Base-by-base conservation (phyloP, 192 early-diverging fungal species). In the Coemansia sp. region DNA sequence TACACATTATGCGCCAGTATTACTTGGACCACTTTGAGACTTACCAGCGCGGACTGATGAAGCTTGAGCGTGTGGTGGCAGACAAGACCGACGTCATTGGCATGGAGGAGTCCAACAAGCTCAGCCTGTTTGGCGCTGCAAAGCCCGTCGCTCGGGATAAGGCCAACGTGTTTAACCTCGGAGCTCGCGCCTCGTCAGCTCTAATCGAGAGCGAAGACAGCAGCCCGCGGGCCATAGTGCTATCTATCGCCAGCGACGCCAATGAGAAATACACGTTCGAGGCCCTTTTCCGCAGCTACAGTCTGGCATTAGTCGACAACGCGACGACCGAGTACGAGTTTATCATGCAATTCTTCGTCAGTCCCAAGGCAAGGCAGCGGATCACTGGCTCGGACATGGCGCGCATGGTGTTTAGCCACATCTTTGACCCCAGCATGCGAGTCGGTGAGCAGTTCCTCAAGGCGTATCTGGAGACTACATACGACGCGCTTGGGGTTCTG, bases 321-420 rank as follows among this genome's bases (percentile, higher is more conserved):
- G 95, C 96, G 5, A 92, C 90, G 52, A 92, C 94, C 10, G 97
- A 99, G 80, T 98, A 98, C 76, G 85, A 95, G 40, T 99, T 99
- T 68, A 88, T 91, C 46, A 81, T 88, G 46, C 94, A 97, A 70
- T 99, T 97, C 84, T 98, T 99, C 77, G 84, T 90, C 43, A 89
- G 88, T 20, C 85, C 89, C 58, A 86, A 86, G 72, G 89, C 80
- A 53, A 73, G 78, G 11, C 75, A 88, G 7, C 89, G 89, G 69
- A 87, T 80, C 52, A 84, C 87, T 7, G 81, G 81, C 43, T 75
- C 85, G 8, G 90, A 92, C 38, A 83, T 88, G 67, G 87, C 90
- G 20, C 86, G 87, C 47, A 75, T 85, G 47, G 87, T 92, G 22
- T 98, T 97, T 78, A 78, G 85, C n/a, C 92, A 95, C 18, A 92